Evolutionary conservation across 352 stramenopile species (phyloP), one percentile per base, ranked within the genome.

Genomic region (Globisporangium paroecandrum): DNA sequence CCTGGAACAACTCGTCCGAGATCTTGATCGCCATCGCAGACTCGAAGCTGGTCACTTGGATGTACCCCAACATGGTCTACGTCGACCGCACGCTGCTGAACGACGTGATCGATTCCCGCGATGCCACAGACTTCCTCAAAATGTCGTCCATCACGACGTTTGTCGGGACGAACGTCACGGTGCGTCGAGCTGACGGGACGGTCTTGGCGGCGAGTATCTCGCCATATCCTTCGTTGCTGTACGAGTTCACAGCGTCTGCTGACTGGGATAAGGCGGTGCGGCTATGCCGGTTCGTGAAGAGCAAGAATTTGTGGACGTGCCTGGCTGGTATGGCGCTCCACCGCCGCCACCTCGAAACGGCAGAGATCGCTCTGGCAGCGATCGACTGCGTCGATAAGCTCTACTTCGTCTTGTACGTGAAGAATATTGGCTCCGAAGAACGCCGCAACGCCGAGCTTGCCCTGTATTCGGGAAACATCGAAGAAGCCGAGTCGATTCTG

Each of bases 311-410:
- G 9, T 98, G 94, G 94, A 97, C 90, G 13, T 95, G 81, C 55
- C 74, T 98, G 20, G 90, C 91, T 0, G 90, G 88, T 13, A 97
- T 98, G 87, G 93, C 95, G 6, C 71, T 98, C 0, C 77, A 95
- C 41, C 79, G 78, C 15, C 85, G 81, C 5, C 94, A 98, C 72
- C 69, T 98, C 0, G 89, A 98, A 67, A 94, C 91, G 15, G 95
- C 93, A 2, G 94, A 98, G 69, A 91, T 97, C 65, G 84, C 90
- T 7, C 75, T 98, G n/a, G 92, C 93, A 5, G 91, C 92, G 15
- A 90, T 98, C 54, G 78, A 95, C 56, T 85, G 89, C 58, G 85
- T 98, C n/a, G 93, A 97, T 72, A 98, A 98, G 75, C 83, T 98
- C 22, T 90, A 98, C 76, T 98, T 97, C 60, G 79, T 98, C 49